Percentiles rank a stretch among this genome's conserved stretches.
These are phyloP conservation scores for Nitzschia inconspicua DNA, from an alignment of 108 stramenopile genomes.

Conservation along the genomic window DNA sequence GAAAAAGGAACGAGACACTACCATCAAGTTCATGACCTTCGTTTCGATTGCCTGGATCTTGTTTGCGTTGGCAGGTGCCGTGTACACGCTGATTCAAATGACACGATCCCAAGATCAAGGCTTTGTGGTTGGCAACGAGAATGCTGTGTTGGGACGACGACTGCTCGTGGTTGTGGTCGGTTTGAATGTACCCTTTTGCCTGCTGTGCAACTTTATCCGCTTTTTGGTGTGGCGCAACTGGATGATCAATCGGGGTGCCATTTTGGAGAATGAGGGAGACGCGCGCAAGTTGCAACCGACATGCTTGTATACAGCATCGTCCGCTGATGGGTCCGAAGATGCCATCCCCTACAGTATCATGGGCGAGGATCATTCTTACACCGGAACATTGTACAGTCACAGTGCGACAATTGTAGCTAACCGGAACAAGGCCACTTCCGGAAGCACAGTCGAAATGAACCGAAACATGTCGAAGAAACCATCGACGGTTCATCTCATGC, in stretches of 20 bases:
- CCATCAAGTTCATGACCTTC: constrained; percentile 4
- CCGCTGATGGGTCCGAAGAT: constrained; percentile 27
- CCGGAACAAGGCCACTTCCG: too few species aligned
- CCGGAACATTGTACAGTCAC: constrained; percentile 1
- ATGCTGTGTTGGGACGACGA: constrained; percentile 10
- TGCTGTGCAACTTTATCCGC: constrained; percentile 35
- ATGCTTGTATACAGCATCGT: constrained; percentile 6
- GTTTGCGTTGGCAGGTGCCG: constrained; percentile 37
- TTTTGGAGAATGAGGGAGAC: constrained; percentile 4
- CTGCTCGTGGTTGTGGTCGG: constrained; percentile 28
- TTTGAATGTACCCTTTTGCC: constrained; percentile 31
- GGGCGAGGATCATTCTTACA: constrained; percentile 21
- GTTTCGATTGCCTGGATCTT: constrained; percentile 43
- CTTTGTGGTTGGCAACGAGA: constrained; percentile 31
- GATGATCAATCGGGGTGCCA: constrained; percentile 50
- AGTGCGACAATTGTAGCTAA: too few species aligned
- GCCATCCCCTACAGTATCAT: constrained; percentile 32
- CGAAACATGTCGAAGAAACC: too few species aligned
- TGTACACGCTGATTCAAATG: constrained; percentile 47
- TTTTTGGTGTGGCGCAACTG: constrained; percentile 58
- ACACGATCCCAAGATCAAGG: not conserved
- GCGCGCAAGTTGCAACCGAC: constrained; percentile 15
- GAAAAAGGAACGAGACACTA: constrained; percentile 31
- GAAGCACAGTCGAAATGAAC: too few species aligned
- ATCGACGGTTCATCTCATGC: too few species aligned